These are phyloP conservation scores for Pyrrhoderma noxium DNA, from an alignment of 1,284 basidiomycete genomes.

Conservation along the genomic window DNA sequence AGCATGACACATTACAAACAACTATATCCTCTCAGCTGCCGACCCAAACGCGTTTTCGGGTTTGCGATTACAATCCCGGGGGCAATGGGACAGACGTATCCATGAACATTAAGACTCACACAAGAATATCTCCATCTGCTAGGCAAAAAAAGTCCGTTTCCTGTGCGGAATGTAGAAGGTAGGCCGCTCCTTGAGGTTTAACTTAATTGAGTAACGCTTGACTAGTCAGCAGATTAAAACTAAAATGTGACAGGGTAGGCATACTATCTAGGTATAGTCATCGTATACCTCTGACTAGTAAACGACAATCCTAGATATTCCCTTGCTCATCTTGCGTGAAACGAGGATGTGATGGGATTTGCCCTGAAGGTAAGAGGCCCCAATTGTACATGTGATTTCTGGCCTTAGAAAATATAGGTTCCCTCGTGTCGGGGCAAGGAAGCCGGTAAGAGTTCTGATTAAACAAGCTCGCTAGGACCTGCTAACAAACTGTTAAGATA, in stretches of 20 bases:
- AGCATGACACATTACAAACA: too few relatives aligned
- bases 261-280: neutral
- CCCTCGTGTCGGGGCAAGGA: conserved; percentile 13
- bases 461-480: neutral
- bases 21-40: too few relatives aligned
- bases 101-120: too few relatives aligned
- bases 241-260: conserved; percentile 17
- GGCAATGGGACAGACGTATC: too few relatives aligned
- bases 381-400: neutral
- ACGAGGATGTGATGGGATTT: conserved; percentile 16
- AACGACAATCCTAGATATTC: conserved; percentile 9
- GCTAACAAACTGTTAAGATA: conserved; percentile 12
- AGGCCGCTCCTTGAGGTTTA: neutral
- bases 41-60: too few relatives aligned
- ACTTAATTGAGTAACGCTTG: neutral
- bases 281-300: neutral
- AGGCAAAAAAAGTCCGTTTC: too few relatives aligned
- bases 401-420: conserved; percentile 2
- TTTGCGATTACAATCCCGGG: too few relatives aligned
- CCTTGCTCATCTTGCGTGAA: conserved; percentile 16
- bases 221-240: conserved; percentile 8
- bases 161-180: conserved; percentile 16
- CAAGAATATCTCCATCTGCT: too few relatives aligned
- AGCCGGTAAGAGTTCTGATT: conserved; percentile 8
- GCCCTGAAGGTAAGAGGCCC: conserved; percentile 13